Evolutionary conservation across 371 early-diverging fungal species (phyloP).

Genomic region (Mortierella sp.): DNA sequence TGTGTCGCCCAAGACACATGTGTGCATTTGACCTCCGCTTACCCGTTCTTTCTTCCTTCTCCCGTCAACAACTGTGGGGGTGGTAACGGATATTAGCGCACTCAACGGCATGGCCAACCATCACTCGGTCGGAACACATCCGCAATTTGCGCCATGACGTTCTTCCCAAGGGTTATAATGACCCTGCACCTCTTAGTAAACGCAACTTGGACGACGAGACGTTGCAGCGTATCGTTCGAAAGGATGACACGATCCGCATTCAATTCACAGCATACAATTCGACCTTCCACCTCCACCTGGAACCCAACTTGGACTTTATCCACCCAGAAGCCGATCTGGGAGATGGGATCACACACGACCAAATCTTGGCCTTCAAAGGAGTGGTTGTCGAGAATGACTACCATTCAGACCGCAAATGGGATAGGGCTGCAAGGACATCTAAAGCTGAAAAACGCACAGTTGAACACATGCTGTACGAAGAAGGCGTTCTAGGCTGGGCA

Average conservation of each 20-base stretch:
- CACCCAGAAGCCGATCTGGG: slow-evolving; percentile 71
- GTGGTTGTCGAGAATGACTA: slow-evolving; percentile 54
- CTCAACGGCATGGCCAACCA: slow-evolving; percentile 36
- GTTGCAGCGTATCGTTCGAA: slow-evolving; percentile 1
- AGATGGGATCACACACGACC: slow-evolving; percentile 46
- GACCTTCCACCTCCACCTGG: slow-evolving; percentile 75
- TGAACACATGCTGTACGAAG: slow-evolving; percentile 52
- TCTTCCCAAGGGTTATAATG: slow-evolving; percentile 17
- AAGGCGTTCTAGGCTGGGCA: slow-evolving; percentile 73
- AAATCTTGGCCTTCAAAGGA: slow-evolving; percentile 71
- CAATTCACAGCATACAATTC: slow-evolving; percentile 75
- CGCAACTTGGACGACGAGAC: slow-evolving; percentile 1
- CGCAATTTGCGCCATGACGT: slow-evolving; percentile 41
- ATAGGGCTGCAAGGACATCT: slow-evolving; percentile 38
- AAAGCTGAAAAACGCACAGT: slow-evolving; percentile 39
- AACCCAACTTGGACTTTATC: slow-evolving; percentile 78
- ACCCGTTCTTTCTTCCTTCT: background rate
- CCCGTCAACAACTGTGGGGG: background rate
- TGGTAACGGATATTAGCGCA: slow-evolving; percentile 29
- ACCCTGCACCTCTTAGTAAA: slow-evolving; percentile 15
- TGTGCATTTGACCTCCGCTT: background rate
- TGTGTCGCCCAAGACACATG: background rate
- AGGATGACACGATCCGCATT: slow-evolving; percentile 73
- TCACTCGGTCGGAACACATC: slow-evolving; percentile 42
- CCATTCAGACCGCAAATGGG: slow-evolving; percentile 50